Evolutionary conservation across 352 stramenopile genomes (phyloP).

Genomic region (Pseudoperonospora humuli): DNA sequence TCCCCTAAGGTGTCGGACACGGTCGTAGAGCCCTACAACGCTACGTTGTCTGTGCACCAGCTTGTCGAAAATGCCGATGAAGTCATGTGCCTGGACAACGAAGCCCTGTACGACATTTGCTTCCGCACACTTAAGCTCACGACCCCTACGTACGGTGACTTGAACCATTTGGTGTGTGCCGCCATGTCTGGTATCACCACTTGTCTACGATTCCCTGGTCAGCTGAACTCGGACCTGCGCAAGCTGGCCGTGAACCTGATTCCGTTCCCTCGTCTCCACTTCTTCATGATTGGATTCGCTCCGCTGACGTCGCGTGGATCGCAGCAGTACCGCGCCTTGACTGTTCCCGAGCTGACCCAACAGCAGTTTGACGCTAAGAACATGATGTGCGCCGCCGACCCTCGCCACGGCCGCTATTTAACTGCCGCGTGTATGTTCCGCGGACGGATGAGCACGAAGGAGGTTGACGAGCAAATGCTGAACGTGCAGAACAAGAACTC

Average conservation of each 20-base stretch:
- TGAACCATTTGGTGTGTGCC: conserved; percentile 98
- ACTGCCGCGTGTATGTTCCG: conserved; percentile 99
- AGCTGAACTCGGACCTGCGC: conserved; percentile 98
- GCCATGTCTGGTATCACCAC: conserved; percentile 99
- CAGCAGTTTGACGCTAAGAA: conserved; percentile 99
- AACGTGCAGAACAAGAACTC: conserved; percentile 99
- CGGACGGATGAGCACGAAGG: conserved; percentile 98
- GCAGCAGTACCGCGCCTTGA: conserved; percentile 96
- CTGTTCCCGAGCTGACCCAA: conserved; percentile 97
- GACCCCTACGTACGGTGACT: conserved; percentile 96
- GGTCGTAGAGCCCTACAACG: conserved; percentile 99
- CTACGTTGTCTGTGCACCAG: conserved; percentile 98
- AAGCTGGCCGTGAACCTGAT: conserved; percentile 99
- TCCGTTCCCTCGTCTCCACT: conserved; percentile 98
- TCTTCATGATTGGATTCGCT: conserved; percentile 99
- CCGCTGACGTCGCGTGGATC: conserved; percentile 93
- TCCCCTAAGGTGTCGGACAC: conserved; percentile 98
- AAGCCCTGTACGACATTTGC: conserved; percentile 99
- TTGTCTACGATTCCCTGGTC: conserved; percentile 96
- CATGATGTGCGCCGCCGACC: conserved; percentile 99
- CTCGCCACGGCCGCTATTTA: conserved; percentile 98
- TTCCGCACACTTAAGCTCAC: conserved; percentile 99
- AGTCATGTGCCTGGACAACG: conserved; percentile 99
- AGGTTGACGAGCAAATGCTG: conserved; percentile 99
- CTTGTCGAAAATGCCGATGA: conserved; percentile 99